A percentile compares a stretch with the other conserved stretches of the same genome.
phyloP scores from a whole-genome alignment of 108 stramenopile genomes.

The Stephanodiscus minutulus region DNA sequence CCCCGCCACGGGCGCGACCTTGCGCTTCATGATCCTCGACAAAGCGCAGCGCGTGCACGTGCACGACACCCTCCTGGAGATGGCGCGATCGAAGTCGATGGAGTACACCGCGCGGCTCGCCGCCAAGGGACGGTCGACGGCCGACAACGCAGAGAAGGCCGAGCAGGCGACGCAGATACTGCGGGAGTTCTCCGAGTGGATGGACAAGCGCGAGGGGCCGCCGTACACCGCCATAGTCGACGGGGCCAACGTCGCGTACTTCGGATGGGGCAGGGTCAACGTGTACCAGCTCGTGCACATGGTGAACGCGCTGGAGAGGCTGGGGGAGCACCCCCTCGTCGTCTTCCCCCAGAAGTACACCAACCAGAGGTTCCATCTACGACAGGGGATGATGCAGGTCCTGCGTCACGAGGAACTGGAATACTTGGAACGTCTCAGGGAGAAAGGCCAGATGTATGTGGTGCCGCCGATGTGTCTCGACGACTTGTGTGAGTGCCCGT shows the following conservation, averaged over 20 bases:
- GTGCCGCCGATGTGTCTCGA: conserved; percentile 65
- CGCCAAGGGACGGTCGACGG: conserved; percentile 37
- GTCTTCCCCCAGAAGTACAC: conserved; percentile 51
- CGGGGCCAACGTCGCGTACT: conserved; percentile 55
- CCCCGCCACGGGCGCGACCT: conserved; percentile 45
- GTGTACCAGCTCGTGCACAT: conserved; percentile 56
- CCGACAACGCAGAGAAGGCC: conserved; percentile 43
- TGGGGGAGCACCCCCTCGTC: conserved; percentile 45
- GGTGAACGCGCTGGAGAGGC: conserved; percentile 65
- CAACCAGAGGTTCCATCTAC: conserved; percentile 45
- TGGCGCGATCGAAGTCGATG: conserved; percentile 48
- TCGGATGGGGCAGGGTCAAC: conserved; percentile 53
- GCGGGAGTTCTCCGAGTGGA: conserved; percentile 50
- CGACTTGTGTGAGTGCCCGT: conserved; percentile 28
- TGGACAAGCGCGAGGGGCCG: conserved; percentile 32
- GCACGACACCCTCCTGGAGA: conserved; percentile 45
- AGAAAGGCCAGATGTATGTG: conserved; percentile 48
- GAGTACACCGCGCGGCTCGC: conserved; percentile 45
- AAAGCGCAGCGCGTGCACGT: conserved; percentile 40
- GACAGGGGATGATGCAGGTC: conserved; percentile 48
- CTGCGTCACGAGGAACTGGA: conserved; percentile 46
- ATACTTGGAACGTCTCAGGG: conserved; percentile 40
- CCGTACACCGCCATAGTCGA: conserved; percentile 50
- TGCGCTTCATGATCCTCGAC: conserved; percentile 51
- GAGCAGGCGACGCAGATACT: conserved; percentile 48